These are phyloP conservation scores for Trichoderma koningii DNA, from an alignment of 2,329 filamentous ascomycete species.

Conservation along the genomic window DNA sequence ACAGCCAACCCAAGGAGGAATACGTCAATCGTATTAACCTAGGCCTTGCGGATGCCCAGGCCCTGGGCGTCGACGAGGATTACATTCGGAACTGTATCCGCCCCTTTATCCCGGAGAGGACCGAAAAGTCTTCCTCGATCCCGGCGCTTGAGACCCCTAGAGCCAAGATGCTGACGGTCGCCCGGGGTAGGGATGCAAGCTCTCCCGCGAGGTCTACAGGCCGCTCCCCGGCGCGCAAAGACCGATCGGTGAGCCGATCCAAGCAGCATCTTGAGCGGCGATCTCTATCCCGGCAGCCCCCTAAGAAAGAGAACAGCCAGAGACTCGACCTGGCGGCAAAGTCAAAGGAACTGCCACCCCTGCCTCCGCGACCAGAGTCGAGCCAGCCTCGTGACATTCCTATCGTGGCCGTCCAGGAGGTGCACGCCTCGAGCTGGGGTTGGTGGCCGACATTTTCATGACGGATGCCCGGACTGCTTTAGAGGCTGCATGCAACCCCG, in stretches of 20 bases:
- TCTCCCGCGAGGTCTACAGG: conserved; percentile 31
- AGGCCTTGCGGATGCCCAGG: conserved; percentile 42
- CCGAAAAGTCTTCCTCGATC: background rate
- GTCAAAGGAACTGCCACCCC: conserved; percentile 30
- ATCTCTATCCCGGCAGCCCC: conserved; percentile 17
- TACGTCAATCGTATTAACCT: conserved; percentile 46
- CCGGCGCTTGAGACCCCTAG: conserved; percentile 16
- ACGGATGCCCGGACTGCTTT: background rate
- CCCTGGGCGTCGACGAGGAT: conserved; percentile 41
- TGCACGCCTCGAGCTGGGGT: conserved; percentile 23
- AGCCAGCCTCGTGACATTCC: conserved; percentile 35
- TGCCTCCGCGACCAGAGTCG: conserved; percentile 33
- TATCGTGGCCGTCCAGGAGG: conserved; percentile 38
- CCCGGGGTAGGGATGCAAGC: conserved; percentile 26
- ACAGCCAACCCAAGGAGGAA: conserved; percentile 43
- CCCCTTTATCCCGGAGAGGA: conserved; percentile 39
- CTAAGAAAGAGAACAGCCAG: conserved; percentile 7
- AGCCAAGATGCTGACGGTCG: conserved; percentile 1
- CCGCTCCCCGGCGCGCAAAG: conserved; percentile 33
- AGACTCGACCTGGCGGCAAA: conserved; percentile 22
- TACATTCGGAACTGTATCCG: conserved; percentile 44
- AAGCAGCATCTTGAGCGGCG: conserved; percentile 21
- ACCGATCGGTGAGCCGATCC: conserved; percentile 29
- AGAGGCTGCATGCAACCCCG: background rate
- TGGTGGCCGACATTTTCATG: conserved; percentile 24